A percentile compares a stretch with the other conserved stretches of the same genome.
phyloP scores from a whole-genome alignment of 202 grass and related monocot species.

The Hordeum pubiflorum region DNA sequence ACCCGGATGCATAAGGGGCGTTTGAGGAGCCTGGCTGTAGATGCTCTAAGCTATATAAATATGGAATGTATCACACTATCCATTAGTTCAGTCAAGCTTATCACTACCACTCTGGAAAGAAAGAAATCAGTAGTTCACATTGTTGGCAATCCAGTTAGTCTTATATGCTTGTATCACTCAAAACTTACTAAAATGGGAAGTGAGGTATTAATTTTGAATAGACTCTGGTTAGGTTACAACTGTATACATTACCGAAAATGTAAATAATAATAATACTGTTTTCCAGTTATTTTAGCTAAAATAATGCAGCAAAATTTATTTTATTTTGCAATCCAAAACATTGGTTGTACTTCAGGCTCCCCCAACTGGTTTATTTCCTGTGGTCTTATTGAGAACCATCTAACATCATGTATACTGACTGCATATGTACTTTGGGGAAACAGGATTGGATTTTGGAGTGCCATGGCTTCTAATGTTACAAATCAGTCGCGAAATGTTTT shows the following conservation, averaged over 20 bases:
- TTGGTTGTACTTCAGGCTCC: not conserved
- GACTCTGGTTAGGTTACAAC: not conserved
- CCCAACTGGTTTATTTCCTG: not conserved
- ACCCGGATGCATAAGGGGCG: too few species aligned
- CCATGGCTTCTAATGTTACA: constrained; percentile 92
- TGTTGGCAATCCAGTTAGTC: not conserved
- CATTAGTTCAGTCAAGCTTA: not conserved
- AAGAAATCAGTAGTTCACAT: not conserved
- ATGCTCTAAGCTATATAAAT: not conserved
- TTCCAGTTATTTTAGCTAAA: not conserved
- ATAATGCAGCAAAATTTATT: not conserved
- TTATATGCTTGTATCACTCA: not conserved
- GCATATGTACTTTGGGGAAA: not conserved
- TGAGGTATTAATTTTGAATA: not conserved
- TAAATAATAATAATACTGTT: not conserved
- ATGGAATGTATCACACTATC: not conserved
- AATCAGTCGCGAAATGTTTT: constrained; percentile 93
- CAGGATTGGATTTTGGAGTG: constrained; percentile 97
- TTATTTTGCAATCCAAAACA: not conserved
- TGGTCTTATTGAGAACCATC: not conserved
- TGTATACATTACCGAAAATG: not conserved
- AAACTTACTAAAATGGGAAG: not conserved
- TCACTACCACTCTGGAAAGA: not conserved
- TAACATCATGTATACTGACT: not conserved
- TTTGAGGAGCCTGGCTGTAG: too few species aligned